Conservation (phyloP, 2,329 filamentous ascomycete genomes). For the Chaetomiaceae sp. region DNA sequence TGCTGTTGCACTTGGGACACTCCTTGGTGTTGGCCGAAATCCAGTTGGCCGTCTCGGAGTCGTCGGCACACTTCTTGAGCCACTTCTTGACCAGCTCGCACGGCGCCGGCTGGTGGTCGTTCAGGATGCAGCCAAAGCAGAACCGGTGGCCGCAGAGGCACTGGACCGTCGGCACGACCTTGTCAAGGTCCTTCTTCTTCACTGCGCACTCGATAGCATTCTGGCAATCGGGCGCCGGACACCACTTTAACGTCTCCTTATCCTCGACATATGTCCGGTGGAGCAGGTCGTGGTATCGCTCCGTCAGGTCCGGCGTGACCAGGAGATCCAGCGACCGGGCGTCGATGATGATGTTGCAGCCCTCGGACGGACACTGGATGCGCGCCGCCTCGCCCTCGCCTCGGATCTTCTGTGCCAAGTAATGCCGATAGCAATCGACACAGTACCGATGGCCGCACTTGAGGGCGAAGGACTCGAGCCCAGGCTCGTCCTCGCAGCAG, state of each 20-base stretch:
- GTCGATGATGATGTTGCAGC: slow-evolving; percentile 87
- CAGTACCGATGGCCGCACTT: slow-evolving; percentile 94
- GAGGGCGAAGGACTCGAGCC: slow-evolving; percentile 82
- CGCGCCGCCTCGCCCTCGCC: slow-evolving; percentile 93
- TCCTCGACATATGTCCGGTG: slow-evolving; percentile 96
- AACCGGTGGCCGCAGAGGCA: slow-evolving; percentile 83
- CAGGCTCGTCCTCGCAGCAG: slow-evolving; percentile 83
- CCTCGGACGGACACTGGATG: slow-evolving; percentile 87
- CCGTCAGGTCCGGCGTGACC: slow-evolving; percentile 51
- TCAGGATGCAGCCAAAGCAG: slow-evolving; percentile 89
- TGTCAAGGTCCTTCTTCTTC: slow-evolving; percentile 80
- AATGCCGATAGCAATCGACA: slow-evolving; percentile 86
- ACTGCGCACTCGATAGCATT: slow-evolving; percentile 87
- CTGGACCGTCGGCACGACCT: slow-evolving; percentile 82
- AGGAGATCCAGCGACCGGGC: slow-evolving; percentile 81
- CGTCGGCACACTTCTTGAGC: slow-evolving; percentile 97
- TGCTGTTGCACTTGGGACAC: slow-evolving; percentile 91
- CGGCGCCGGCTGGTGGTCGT: slow-evolving; percentile 89
- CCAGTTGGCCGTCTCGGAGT: slow-evolving; percentile 98
- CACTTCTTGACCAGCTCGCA: slow-evolving; percentile 89
- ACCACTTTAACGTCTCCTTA: slow-evolving; percentile 94
- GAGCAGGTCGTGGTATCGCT: slow-evolving; percentile 76
- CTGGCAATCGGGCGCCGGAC: slow-evolving; percentile 92
- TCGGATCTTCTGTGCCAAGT: slow-evolving; percentile 86
- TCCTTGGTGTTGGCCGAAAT: slow-evolving; percentile 99